Evolutionary conservation across 2,329 filamentous ascomycete genomes (phyloP).

Genomic region (Aspergillus tanneri): DNA sequence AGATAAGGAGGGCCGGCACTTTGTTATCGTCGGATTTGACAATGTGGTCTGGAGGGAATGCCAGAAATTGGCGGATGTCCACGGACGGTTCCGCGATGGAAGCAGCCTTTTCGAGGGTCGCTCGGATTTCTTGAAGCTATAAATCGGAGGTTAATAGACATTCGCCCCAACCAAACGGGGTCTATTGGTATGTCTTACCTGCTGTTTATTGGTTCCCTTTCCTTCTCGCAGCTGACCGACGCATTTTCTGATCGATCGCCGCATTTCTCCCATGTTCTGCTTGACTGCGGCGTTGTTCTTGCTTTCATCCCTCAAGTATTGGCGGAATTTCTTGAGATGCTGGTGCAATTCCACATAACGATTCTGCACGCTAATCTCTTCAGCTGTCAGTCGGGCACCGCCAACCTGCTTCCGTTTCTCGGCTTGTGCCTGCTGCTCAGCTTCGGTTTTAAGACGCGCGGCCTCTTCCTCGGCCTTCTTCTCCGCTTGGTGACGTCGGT

Average conservation of each 20-base stretch:
- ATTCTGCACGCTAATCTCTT: slow-evolving; percentile 46
- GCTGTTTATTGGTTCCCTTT: slow-evolving; percentile 60
- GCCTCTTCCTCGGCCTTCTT: slow-evolving; percentile 8
- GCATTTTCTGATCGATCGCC: slow-evolving; percentile 67
- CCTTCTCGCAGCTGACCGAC: slow-evolving; percentile 69
- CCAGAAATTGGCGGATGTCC: slow-evolving; percentile 57
- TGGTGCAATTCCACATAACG: slow-evolving; percentile 62
- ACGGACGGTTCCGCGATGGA: slow-evolving; percentile 55
- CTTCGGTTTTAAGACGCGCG: slow-evolving; percentile 7
- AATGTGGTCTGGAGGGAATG: slow-evolving; percentile 41
- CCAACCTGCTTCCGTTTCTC: slow-evolving; percentile 33
- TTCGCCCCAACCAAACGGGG: neutral
- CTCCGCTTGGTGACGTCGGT: slow-evolving; percentile 21
- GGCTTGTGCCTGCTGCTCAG: slow-evolving; percentile 29
- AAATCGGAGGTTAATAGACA: slow-evolving; percentile 10
- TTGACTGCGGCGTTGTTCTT: slow-evolving; percentile 61
- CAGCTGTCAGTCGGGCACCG: slow-evolving; percentile 27
- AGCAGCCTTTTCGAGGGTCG: slow-evolving; percentile 55
- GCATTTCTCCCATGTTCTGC: slow-evolving; percentile 66
- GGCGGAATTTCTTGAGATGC: slow-evolving; percentile 61
- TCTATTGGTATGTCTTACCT: slow-evolving; percentile 44
- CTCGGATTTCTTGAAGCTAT: slow-evolving; percentile 48
- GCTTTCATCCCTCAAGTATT: slow-evolving; percentile 55
- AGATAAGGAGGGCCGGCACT: slow-evolving; percentile 67
- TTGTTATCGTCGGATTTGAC: slow-evolving; percentile 46